phyloP scores from a whole-genome alignment of 768 basidiomycete species.

The Suillus alpinus region DNA sequence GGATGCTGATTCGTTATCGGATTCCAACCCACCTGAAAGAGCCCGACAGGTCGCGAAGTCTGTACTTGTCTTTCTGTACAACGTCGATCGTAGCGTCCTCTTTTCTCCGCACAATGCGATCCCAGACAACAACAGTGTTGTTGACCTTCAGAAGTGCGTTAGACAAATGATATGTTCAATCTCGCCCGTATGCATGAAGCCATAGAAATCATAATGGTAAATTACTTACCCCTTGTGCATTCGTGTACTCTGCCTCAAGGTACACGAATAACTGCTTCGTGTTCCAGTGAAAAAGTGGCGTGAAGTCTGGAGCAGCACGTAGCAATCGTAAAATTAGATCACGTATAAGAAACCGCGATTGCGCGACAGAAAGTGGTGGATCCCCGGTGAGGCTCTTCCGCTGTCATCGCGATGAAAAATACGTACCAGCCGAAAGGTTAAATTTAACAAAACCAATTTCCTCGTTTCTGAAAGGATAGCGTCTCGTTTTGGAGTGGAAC shows the following conservation, averaged over 20 bases:
- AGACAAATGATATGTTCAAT: conserved; percentile 1
- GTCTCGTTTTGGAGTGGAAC: conserved; percentile 46
- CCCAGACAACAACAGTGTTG: conserved; percentile 88
- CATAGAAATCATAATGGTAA: neutral
- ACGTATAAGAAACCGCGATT: conserved; percentile 4
- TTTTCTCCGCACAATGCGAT: conserved; percentile 82
- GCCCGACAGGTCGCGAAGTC: conserved; percentile 69
- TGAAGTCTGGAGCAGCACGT: conserved; percentile 53
- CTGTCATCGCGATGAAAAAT: conserved; percentile 22
- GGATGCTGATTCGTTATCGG: conserved; percentile 11
- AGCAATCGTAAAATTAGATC: neutral
- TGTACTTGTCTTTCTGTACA: conserved; percentile 76
- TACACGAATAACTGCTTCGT: conserved; percentile 94
- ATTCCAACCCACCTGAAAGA: conserved; percentile 65
- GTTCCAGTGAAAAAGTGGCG: conserved; percentile 90
- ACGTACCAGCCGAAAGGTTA: conserved; percentile 74
- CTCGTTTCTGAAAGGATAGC: conserved; percentile 59
- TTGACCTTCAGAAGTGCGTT: conserved; percentile 42
- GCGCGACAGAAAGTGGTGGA: conserved; percentile 8
- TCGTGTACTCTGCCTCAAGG: conserved; percentile 80
- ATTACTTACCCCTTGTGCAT: conserved; percentile 62
- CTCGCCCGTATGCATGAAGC: neutral
- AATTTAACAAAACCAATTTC: conserved; percentile 82
- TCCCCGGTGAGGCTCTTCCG: conserved; percentile 21
- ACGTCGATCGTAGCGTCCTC: conserved; percentile 65